Conservation (phyloP, 148 eudicot species). For the Drosera capensis region DNA sequence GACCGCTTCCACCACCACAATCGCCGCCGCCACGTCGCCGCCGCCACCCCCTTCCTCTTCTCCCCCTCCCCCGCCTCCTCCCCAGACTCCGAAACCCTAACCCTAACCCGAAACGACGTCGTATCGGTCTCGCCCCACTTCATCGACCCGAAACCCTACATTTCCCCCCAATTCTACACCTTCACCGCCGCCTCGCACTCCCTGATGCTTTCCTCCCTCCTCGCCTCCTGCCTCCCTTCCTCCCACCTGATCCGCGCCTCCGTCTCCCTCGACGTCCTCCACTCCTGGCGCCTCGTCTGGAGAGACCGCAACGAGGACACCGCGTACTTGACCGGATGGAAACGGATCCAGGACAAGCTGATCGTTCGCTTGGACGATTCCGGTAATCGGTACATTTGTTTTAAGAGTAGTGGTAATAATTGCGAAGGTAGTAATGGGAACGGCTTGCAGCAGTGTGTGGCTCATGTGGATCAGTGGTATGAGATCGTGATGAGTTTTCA, state of each 20-base stretch:
- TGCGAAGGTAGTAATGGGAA: no score
- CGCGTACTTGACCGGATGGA: conserved; percentile 86
- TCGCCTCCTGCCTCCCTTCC: conserved; percentile 35
- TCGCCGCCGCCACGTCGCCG: no score
- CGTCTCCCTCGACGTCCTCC: conserved; percentile 41
- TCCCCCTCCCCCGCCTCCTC: background rate
- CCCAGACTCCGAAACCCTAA: no score
- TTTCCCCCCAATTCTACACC: conserved; percentile 79
- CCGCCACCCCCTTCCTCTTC: conserved; percentile 3
- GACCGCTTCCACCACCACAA: no score
- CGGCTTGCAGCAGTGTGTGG: conserved; percentile 56
- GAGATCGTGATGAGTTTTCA: conserved; percentile 69
- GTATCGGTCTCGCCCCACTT: no score
- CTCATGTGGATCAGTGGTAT: conserved; percentile 77
- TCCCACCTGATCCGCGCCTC: conserved; percentile 62
- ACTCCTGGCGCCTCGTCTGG: conserved; percentile 86
- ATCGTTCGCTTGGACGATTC: conserved; percentile 17
- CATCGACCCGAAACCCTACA: conserved; percentile 55
- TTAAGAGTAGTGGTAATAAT: conserved; percentile 81
- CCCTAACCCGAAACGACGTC: conserved; percentile 5
- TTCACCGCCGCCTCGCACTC: conserved; percentile 60
- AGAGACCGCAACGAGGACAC: conserved; percentile 93
- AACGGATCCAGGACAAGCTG: conserved; percentile 85
- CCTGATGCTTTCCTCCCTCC: conserved; percentile 51
- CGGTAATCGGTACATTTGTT: conserved; percentile 50